Conservation (phyloP, 106 monocot species). For the Allium sativum region DNA sequence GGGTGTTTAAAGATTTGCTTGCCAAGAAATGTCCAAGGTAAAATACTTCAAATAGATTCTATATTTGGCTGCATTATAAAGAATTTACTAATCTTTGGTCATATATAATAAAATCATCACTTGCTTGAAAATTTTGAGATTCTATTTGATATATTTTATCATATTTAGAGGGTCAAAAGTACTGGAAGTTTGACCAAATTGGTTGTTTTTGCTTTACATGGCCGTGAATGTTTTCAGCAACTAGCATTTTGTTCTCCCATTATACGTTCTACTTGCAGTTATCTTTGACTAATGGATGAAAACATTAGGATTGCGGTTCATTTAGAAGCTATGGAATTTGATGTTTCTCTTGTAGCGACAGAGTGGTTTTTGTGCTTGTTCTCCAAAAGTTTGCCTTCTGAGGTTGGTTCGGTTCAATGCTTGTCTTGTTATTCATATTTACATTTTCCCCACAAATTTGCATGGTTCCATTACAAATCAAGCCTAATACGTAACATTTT, state of each 20-base stretch:
- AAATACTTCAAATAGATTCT: neutral
- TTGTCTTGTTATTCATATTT: neutral
- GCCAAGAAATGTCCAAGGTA: slow-evolving; percentile 93
- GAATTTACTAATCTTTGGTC: no score
- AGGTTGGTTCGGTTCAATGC: slow-evolving; percentile 34
- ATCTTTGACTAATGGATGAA: slow-evolving; percentile 10
- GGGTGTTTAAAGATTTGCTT: slow-evolving; percentile 92
- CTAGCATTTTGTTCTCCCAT: neutral
- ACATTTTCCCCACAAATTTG: neutral
- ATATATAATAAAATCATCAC: no score
- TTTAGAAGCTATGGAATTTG: slow-evolving; percentile 81
- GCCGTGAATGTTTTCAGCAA: no score
- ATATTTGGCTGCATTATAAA: no score
- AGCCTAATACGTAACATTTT: neutral
- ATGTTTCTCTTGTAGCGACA: slow-evolving; percentile 81
- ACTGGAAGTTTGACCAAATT: no score
- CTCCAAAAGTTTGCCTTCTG: slow-evolving; percentile 94
- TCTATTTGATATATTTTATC: no score
- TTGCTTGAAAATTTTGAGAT: no score
- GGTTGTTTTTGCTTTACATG: no score
- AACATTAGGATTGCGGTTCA: slow-evolving; percentile 71
- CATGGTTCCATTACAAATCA: neutral
- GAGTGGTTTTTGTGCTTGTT: slow-evolving; percentile 99
- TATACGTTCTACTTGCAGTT: neutral
- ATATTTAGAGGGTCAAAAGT: no score